These are phyloP conservation scores for Ceratocystiopsis brevicomis DNA, from an alignment of 2,329 filamentous ascomycete species.

Conservation along the genomic window DNA sequence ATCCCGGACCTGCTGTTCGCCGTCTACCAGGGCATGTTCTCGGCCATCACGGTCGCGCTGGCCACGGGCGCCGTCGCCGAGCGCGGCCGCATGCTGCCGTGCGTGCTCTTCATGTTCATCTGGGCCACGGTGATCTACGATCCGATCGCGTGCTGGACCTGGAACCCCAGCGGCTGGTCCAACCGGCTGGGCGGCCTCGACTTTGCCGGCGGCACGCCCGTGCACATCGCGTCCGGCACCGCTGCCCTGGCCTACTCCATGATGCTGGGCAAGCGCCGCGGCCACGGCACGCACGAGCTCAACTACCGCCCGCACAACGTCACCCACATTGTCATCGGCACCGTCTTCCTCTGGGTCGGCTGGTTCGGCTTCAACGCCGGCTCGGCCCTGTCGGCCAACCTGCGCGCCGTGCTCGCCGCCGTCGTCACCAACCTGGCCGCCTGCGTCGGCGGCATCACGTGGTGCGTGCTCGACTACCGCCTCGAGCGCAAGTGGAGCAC, in stretches of 20 bases:
- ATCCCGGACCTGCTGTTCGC: constrained; percentile 74
- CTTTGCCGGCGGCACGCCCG: constrained; percentile 57
- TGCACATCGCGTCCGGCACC: constrained; percentile 55
- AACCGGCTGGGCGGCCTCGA: constrained; percentile 50
- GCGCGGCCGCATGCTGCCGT: constrained; percentile 41
- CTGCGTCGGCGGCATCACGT: constrained; percentile 61
- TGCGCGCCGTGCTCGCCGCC: constrained; percentile 77
- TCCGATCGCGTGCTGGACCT: constrained; percentile 59
- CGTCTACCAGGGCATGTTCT: constrained; percentile 79
- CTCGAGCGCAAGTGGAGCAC: constrained; percentile 90
- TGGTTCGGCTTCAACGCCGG: constrained; percentile 97
- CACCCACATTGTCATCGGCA: constrained; percentile 54
- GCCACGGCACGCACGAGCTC: constrained; percentile 40
- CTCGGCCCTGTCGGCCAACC: constrained; percentile 59
- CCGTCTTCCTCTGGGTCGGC: constrained; percentile 70
- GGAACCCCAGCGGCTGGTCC: constrained; percentile 57
- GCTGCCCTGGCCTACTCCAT: constrained; percentile 55
- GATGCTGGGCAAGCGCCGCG: constrained; percentile 51
- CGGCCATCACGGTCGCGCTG: constrained; percentile 63
- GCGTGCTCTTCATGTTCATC: constrained; percentile 47
- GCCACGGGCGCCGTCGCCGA: constrained; percentile 42
- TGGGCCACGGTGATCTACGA: constrained; percentile 57
- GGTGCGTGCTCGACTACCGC: constrained; percentile 73
- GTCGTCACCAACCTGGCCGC: constrained; percentile 79
- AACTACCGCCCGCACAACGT: constrained; percentile 57